Base-by-base conservation (phyloP, 768 basidiomycete species). In the Postia placenta region DNA sequence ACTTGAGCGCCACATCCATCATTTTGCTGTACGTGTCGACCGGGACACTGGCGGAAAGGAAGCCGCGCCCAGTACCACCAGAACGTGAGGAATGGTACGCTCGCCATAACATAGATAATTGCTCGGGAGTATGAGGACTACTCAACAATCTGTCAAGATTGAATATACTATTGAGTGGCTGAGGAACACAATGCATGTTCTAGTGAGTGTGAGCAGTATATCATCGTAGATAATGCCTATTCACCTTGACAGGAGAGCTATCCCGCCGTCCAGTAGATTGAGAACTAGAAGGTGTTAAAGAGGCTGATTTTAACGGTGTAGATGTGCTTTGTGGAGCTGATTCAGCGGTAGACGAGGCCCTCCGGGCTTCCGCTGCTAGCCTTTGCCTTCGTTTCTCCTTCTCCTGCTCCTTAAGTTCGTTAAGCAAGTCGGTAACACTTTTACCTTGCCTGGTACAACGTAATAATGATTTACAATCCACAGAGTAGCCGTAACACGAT, bases 81-180 rank as follows among this genome's bases (percentile, higher is more conserved):
- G 89, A 85, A 25, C 88, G 82, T 3, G 87, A 81, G 12, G 80
- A 76, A 63, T 98, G 94, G 60, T 94, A 97, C 0, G 87, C 77
- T 2, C 81, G 88, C 95, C 95, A 98, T 0, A 97, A 74, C 0
- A 83, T 75, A 3, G 84, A 77, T 57, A 99, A 76, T 61, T 90
- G 87, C 9, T 78, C 76, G 4, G 81, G 48, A 2, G 86, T 83
- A 62, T 91, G 87, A 0, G 86, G 79, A 9, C 76, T 75, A 22
- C 77, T 69, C 49, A 88, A 59, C 20, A 94, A 67, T 46, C 81
- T 79, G 17, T 80, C 69, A 11, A 94, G 64, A 64, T 96, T 92
- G 56, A 97, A 70, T 52, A 96, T 84, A 7, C 76, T 80, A 3
- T 82, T 78, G 19, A 98, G 74, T 9, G 92, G 85, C 95, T 97